Evolutionary conservation across 2,329 filamentous ascomycete genomes (phyloP).

Genomic region (Cryphonectria naterciae): DNA sequence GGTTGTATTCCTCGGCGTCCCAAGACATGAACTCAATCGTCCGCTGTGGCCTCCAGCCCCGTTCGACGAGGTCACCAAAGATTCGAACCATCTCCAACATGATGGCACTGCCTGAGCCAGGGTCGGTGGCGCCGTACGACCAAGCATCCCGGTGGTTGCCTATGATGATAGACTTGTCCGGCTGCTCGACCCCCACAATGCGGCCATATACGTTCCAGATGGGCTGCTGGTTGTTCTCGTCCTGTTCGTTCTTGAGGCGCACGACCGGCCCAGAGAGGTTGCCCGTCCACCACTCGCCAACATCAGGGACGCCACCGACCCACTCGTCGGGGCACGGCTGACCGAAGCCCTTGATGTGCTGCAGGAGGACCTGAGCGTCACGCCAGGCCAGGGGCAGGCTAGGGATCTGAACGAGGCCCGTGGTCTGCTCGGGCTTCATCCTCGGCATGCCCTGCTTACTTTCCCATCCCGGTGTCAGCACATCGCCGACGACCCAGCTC

Average conservation of each 20-base stretch:
- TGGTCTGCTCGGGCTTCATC: constrained; percentile 69
- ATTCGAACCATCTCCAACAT: constrained; percentile 88
- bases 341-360: constrained; percentile 76
- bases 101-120: constrained; percentile 86
- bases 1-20: constrained; percentile 92
- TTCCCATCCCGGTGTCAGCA: constrained; percentile 87
- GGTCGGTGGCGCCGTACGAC: constrained; percentile 85
- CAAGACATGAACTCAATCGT: constrained; percentile 97
- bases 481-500: constrained; percentile 85
- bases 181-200: constrained; percentile 83
- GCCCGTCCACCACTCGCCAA: constrained; percentile 85
- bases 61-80: constrained; percentile 74
- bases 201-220: constrained; percentile 92
- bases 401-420: constrained; percentile 79
- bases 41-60: constrained; percentile 89
- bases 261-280: constrained; percentile 75
- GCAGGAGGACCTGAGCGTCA: constrained; percentile 80
- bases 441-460: constrained; percentile 68
- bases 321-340: constrained; percentile 70
- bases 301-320: constrained; percentile 75
- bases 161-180: constrained; percentile 81
- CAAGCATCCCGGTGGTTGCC: constrained; percentile 94
- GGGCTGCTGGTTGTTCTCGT: constrained; percentile 78
- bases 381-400: constrained; percentile 89
- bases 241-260: constrained; percentile 82